Evolutionary conservation across 2,329 filamentous ascomycete species (phyloP).

Genomic region (Sporothrix inflata): DNA sequence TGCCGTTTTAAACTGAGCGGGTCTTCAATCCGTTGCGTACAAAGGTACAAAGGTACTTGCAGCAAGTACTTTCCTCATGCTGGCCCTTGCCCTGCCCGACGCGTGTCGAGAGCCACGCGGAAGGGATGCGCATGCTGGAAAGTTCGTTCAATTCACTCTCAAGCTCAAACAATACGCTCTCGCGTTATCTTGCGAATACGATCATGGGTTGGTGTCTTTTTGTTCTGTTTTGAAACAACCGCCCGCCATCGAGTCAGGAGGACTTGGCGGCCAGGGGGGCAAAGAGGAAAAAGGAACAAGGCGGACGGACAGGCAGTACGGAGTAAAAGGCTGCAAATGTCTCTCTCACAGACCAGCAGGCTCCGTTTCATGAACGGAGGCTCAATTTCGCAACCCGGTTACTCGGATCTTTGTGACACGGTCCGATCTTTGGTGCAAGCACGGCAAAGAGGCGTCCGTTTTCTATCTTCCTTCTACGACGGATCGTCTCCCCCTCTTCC

Average conservation of each 20-base stretch:
- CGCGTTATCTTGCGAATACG: neutral
- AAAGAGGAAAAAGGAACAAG: neutral
- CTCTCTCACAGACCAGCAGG: neutral
- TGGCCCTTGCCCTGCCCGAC: neutral
- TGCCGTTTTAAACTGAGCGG: slow-evolving; percentile 16
- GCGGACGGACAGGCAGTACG: neutral
- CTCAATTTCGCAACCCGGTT: neutral
- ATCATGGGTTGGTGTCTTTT: neutral
- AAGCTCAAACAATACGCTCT: neutral
- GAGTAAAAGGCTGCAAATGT: too few relatives aligned
- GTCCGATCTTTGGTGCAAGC: neutral
- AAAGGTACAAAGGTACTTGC: neutral
- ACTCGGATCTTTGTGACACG: slow-evolving; percentile 10
- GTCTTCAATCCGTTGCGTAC: neutral
- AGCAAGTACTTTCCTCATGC: neutral
- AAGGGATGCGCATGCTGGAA: neutral
- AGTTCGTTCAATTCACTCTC: neutral
- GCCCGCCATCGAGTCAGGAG: neutral
- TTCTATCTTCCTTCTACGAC: neutral
- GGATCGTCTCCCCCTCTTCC: neutral
- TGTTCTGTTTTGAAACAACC: slow-evolving; percentile 9
- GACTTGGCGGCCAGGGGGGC: slow-evolving; percentile 10
- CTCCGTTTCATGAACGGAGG: neutral
- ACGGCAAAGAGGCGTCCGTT: neutral
- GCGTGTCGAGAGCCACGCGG: slow-evolving; percentile 10